Evolutionary conservation across 192 early-diverging fungal genomes (phyloP).

Genomic region (Tieghemiomyces parasiticus): DNA sequence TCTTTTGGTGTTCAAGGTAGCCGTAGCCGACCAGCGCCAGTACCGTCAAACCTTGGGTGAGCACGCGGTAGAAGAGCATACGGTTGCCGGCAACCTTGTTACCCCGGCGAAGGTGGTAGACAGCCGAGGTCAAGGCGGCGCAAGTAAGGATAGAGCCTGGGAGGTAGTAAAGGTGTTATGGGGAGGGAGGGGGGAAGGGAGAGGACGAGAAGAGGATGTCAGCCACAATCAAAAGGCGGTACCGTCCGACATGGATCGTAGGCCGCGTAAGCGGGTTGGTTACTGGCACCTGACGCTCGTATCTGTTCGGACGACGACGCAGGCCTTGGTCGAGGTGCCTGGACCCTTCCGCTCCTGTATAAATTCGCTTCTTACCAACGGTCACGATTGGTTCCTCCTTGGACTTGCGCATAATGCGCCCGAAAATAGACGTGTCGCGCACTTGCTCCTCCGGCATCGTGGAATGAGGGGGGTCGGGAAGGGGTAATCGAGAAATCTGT

Average conservation of each 20-base stretch:
- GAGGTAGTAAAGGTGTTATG: neutral
- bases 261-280: neutral
- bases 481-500: neutral
- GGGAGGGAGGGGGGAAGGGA: neutral
- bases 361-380: constrained; percentile 1
- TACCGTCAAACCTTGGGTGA: constrained; percentile 4
- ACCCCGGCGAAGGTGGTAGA: constrained; percentile 6
- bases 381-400: constrained; percentile 9
- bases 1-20: neutral
- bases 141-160: neutral
- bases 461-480: neutral
- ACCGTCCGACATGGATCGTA: neutral
- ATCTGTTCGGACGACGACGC: neutral
- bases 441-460: neutral
- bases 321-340: neutral
- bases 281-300: neutral
- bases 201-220: neutral
- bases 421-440: neutral
- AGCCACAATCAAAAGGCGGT: neutral
- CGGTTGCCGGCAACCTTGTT: neutral
- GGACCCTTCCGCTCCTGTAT: neutral
- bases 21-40: constrained; percentile 10
- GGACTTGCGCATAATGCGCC: constrained; percentile 6
- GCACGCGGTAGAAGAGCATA: constrained; percentile 9
- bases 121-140: neutral